phyloP scores from a whole-genome alignment of 1,284 basidiomycete species.

The Sanguinoderma infundibulare region DNA sequence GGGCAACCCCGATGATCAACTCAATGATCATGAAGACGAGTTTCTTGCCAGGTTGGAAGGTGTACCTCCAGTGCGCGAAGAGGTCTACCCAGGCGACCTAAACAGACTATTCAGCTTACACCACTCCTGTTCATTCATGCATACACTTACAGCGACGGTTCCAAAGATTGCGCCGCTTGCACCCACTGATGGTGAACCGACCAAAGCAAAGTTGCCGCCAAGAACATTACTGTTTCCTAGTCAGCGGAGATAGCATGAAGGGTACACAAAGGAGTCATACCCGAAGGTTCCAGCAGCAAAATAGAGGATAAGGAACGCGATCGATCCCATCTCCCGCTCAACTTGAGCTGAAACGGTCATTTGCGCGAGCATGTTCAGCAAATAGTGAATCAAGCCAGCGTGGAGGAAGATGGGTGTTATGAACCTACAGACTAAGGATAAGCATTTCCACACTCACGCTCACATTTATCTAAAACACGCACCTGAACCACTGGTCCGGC shows the following conservation, averaged over 20 bases:
- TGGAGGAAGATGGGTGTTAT: slow-evolving; percentile 90
- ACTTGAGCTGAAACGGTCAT: slow-evolving; percentile 81
- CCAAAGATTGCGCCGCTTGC: slow-evolving; percentile 96
- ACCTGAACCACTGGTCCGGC: slow-evolving; percentile 90
- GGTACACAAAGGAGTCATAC: slow-evolving; percentile 41
- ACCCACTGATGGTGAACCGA: slow-evolving; percentile 91
- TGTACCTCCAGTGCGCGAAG: slow-evolving; percentile 91
- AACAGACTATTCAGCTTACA: neutral
- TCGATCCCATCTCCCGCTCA: slow-evolving; percentile 86
- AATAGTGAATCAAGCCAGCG: slow-evolving; percentile 88
- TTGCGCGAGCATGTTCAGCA: slow-evolving; percentile 91
- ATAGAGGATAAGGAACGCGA: slow-evolving; percentile 83
- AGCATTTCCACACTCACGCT: neutral
- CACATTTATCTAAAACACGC: slow-evolving; percentile 23
- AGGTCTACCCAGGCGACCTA: slow-evolving; percentile 87
- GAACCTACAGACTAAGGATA: slow-evolving; percentile 54
- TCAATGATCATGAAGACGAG: slow-evolving; percentile 86
- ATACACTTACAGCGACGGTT: slow-evolving; percentile 72
- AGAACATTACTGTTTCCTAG: slow-evolving; percentile 67
- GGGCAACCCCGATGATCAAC: slow-evolving; percentile 80
- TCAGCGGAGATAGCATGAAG: neutral
- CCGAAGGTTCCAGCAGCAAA: slow-evolving; percentile 92
- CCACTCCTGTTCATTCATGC: neutral
- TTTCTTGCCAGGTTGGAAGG: slow-evolving; percentile 79
- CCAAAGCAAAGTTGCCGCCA: slow-evolving; percentile 90